Conservation (phyloP, 176 grass and related monocot genomes). For the Rhynchospora tenuis region DNA sequence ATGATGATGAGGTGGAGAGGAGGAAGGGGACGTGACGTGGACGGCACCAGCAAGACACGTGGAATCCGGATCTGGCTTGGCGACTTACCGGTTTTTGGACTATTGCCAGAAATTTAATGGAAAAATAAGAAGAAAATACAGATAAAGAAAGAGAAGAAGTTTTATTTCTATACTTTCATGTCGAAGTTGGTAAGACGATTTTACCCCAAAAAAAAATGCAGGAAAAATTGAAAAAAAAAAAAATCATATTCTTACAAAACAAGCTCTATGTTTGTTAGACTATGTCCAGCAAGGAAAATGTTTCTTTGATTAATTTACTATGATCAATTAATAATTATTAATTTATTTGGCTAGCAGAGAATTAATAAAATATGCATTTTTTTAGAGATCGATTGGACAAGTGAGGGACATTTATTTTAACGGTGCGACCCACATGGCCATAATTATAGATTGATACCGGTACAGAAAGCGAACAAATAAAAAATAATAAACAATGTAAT, state of each 20-base stretch:
- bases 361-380: neutral
- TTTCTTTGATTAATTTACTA: neutral
- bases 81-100: neutral
- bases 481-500: neutral
- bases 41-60: constrained; percentile 23
- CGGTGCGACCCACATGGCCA: neutral
- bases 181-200: neutral
- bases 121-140: neutral
- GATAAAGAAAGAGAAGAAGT: neutral
- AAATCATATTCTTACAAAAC: neutral
- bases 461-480: neutral
- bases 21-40: constrained; percentile 20
- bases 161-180: neutral
- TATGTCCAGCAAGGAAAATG: neutral
- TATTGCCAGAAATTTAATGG: neutral
- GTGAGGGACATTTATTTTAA: neutral
- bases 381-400: neutral
- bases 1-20: neutral
- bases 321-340: too few species aligned
- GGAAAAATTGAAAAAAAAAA: neutral
- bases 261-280: neutral
- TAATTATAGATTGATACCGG: neutral
- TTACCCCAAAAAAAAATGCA: neutral
- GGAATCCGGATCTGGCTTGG: constrained; percentile 5
- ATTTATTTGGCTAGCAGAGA: neutral